These are phyloP conservation scores for Neurospora sp. DNA, from an alignment of 495 filamentous ascomycete genomes.

Conservation along the genomic window DNA sequence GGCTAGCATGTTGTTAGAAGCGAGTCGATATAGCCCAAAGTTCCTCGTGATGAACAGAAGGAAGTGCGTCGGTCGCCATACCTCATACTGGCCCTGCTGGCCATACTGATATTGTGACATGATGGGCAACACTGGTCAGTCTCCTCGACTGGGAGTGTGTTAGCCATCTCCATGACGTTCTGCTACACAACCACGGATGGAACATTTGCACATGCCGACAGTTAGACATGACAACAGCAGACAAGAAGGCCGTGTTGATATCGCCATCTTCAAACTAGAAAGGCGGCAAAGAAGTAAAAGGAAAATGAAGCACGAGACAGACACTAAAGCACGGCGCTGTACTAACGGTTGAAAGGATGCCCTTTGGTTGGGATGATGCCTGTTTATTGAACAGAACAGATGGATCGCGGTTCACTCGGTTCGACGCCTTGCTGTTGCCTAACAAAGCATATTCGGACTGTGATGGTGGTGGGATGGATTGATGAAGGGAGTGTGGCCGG, in stretches of 20 bases:
- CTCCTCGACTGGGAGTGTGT: neutral
- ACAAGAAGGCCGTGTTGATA: neutral
- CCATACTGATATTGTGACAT: neutral
- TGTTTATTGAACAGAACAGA: neutral
- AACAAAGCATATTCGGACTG: neutral
- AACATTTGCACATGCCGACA: neutral
- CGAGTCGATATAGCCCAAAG: neutral
- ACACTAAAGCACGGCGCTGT: neutral
- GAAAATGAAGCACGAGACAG: neutral
- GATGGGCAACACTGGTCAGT: neutral
- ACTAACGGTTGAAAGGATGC: neutral
- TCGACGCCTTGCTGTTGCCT: neutral
- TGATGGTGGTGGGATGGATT: neutral
- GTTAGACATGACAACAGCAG: neutral
- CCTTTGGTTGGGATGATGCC: neutral
- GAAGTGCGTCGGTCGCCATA: neutral
- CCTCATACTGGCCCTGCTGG: neutral
- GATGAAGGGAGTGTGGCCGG: neutral
- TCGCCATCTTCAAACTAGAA: neutral
- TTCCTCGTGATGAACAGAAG: neutral
- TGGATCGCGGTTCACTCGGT: neutral
- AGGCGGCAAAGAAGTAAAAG: neutral
- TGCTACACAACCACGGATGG: neutral
- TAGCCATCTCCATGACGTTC: neutral
- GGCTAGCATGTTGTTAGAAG: neutral